Percentiles rank a stretch among this genome's conserved stretches.
Evolutionary conservation across 78 protist genomes (phyloP).

Genomic region (slime mould (Dictyostelium discoideum)): dicty_2.7 NC_007091.3:1397001-1397500

Average conservation of each 20-base stretch:
- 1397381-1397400: slow-evolving; percentile 68
- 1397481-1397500: slow-evolving; percentile 65
- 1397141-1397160: slow-evolving; percentile 48
- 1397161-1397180: slow-evolving; percentile 29
- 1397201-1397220: background rate
- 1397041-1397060: background rate
- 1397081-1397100: background rate
- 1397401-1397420: slow-evolving; percentile 78
- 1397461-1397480: slow-evolving; percentile 46
- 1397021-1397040: slow-evolving; percentile 70
- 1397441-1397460: slow-evolving; percentile 87
- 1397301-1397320: slow-evolving; percentile 67
- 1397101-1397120: slow-evolving; percentile 4
- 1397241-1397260: background rate
- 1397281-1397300: slow-evolving; percentile 56
- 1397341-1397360: slow-evolving; percentile 20
- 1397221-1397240: background rate
- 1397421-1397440: slow-evolving; percentile 77
- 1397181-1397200: slow-evolving; percentile 31
- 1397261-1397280: slow-evolving; percentile 58
- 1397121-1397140: slow-evolving; percentile 30
- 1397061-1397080: background rate
- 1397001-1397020: slow-evolving; percentile 82
- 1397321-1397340: slow-evolving; percentile 44
- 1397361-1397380: slow-evolving; percentile 83